A percentile compares a stretch with the other conserved stretches of the same genome.
phyloP scores from a whole-genome alignment of 371 early-diverging fungal species.

The Rhizomucor pusillus region DNA sequence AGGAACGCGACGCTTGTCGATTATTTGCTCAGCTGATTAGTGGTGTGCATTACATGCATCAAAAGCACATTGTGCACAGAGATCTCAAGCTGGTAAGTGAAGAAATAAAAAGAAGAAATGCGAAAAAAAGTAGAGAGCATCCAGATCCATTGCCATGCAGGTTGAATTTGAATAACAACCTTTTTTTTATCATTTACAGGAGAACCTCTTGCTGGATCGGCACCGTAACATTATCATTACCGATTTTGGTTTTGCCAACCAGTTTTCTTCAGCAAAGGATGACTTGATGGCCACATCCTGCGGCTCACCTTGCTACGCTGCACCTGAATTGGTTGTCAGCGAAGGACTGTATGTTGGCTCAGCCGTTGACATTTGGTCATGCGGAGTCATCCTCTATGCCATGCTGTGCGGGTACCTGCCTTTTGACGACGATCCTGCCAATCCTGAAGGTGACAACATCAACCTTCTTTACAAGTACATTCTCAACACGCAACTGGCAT shows the following conservation, averaged over 20 bases:
- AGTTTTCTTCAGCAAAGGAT: constrained; percentile 67
- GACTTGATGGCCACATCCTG: constrained; percentile 92
- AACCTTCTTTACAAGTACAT: constrained; percentile 96
- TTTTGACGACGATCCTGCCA: constrained; percentile 97
- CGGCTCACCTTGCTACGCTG: constrained; percentile 98
- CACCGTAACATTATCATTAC: constrained; percentile 93
- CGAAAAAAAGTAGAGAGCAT: no score
- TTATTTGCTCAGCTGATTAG: constrained; percentile 95
- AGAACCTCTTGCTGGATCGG: constrained; percentile 89
- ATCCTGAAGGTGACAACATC: constrained; percentile 96
- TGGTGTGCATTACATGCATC: constrained; percentile 86
- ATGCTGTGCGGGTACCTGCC: constrained; percentile 98
- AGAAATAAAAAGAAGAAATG: no score
- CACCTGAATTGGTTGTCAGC: constrained; percentile 96
- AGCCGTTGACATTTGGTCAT: constrained; percentile 96
- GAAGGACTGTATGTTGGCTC: constrained; percentile 98
- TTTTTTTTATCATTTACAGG: constrained; percentile 44
- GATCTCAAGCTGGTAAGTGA: constrained; percentile 90
- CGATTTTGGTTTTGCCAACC: constrained; percentile 99
- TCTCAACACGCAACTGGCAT: constrained; percentile 83
- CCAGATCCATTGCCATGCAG: no score
- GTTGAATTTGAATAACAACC: neutral
- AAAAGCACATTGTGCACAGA: constrained; percentile 90
- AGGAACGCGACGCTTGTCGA: constrained; percentile 87
- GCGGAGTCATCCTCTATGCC: constrained; percentile 94